Evolutionary conservation across 2,329 filamentous ascomycete genomes (phyloP).

Genomic region (Arthrobotrys megalospora): DNA sequence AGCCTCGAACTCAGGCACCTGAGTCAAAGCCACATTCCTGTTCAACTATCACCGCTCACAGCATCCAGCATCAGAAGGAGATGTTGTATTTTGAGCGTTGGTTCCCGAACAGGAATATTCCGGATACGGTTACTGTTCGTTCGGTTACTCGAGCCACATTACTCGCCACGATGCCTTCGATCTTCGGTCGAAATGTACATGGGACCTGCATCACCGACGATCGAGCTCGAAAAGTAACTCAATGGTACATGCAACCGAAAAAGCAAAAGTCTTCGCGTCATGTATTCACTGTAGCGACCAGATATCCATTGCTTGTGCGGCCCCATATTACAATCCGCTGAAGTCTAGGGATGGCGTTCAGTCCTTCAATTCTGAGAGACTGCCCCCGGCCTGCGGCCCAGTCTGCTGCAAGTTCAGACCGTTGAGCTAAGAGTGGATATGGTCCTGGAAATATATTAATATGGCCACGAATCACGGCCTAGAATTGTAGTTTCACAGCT

Average conservation of each 20-base stretch:
- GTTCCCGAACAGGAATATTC: slow-evolving; percentile 34
- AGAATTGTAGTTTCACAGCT: no score
- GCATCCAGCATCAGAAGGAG: background rate
- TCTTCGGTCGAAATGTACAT: slow-evolving; percentile 26
- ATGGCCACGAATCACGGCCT: background rate
- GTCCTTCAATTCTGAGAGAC: background rate
- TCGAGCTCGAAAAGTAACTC: slow-evolving; percentile 4
- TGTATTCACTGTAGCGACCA: slow-evolving; percentile 12
- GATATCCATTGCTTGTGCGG: background rate
- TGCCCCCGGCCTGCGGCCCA: background rate
- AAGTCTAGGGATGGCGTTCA: background rate
- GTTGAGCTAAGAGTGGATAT: no score
- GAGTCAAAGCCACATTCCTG: background rate
- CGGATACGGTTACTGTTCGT: slow-evolving; percentile 23
- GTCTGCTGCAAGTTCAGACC: background rate
- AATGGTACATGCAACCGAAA: slow-evolving; percentile 14
- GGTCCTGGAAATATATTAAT: background rate
- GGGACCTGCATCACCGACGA: slow-evolving; percentile 40
- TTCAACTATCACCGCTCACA: background rate
- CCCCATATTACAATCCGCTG: background rate
- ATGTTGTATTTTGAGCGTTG: slow-evolving; percentile 48
- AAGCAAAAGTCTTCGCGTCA: slow-evolving; percentile 60
- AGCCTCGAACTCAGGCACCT: background rate
- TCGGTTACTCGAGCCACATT: slow-evolving; percentile 26
- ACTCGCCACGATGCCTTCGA: slow-evolving; percentile 53